These are phyloP conservation scores for Bremia lactucae DNA, from an alignment of 352 stramenopile genomes.

Conservation along the genomic window DNA sequence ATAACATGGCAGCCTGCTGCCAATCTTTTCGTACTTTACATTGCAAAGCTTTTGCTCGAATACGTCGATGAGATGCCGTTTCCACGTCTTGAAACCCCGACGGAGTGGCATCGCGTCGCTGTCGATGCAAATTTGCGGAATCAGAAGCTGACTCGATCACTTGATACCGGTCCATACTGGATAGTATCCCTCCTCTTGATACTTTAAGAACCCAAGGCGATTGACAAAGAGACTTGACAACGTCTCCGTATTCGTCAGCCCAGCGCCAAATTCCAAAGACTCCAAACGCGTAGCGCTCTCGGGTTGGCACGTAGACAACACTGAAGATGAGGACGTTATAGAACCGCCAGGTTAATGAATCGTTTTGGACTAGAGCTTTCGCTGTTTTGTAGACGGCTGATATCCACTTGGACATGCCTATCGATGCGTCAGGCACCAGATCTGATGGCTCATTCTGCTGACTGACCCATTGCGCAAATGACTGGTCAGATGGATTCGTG, in stretches of 20 bases:
- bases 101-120: constrained; percentile 2
- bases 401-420: constrained; percentile 55
- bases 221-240: constrained; percentile 35
- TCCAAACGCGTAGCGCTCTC: constrained; percentile 58
- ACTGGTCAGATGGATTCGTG: constrained; percentile 64
- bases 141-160: constrained; percentile 7
- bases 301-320: constrained; percentile 46
- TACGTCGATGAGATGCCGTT: constrained; percentile 31
- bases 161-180: constrained; percentile 43
- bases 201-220: constrained; percentile 37
- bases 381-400: constrained; percentile 60
- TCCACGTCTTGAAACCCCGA: constrained; percentile 8
- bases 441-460: constrained; percentile 33
- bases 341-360: constrained; percentile 47
- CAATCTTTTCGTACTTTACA: constrained; percentile 64
- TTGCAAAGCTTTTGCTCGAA: constrained; percentile 52
- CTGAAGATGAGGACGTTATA: constrained; percentile 56
- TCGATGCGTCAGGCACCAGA: constrained; percentile 28
- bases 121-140: constrained; percentile 5
- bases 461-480: constrained; percentile 57
- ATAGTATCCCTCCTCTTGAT: constrained; percentile 36
- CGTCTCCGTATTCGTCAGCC: constrained; percentile 37
- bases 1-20: constrained; percentile 39
- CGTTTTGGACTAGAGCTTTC: constrained; percentile 50
- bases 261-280: constrained; percentile 61